Evolutionary conservation across 345 rosid genomes (phyloP), one percentile per base, ranked within the genome.

Genomic region (Noccaea caerulescens): DNA sequence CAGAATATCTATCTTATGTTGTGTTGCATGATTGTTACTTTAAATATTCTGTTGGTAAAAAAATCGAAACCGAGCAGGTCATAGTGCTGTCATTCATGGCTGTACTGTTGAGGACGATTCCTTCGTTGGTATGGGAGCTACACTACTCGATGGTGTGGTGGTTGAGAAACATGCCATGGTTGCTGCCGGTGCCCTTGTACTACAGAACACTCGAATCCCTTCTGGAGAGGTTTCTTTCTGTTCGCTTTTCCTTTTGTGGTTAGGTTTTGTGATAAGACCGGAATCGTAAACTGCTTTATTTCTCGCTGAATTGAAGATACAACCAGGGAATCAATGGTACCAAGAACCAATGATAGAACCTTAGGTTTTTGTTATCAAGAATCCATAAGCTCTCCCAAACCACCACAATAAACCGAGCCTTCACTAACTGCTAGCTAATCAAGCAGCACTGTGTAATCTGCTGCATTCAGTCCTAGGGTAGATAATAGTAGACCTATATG

Each of bases 181-280:
- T 79, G 94, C 96, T 82, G 98, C 98, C 9, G 98, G 98, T 70
- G 80, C 98, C 47, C 94, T 92, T 72, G 98, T 92, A 58, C 82
- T 79, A 76, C 92, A 89, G 80, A 88, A 89, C 63, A 85, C 96
- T 1, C 86, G 66, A 81, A 87, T 92, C 61, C 98, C 96, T 25
- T 73, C 87, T 51, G 91, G 94, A 77, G 96, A 92, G 98, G 98
- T 89, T 81, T 67, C 8, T 47, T 59, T 55, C 65, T 67, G 6
- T 38, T 67, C 44, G 25, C n/a, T 3, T 33, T 49, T 7, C 43
- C 16, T 46, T 36, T 46, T 68, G 34, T 25, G 42, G 55, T 45
- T 68, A 7, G 2, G 2, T 2, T 47, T 54, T 39, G 16, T 50
- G 51, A 38, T 50, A 33, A 32, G 18, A 30, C 25, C 44, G 18